Evolutionary conservation across 2,329 filamentous ascomycete species (phyloP).

Genomic region (Akanthomyces muscarius): DNA sequence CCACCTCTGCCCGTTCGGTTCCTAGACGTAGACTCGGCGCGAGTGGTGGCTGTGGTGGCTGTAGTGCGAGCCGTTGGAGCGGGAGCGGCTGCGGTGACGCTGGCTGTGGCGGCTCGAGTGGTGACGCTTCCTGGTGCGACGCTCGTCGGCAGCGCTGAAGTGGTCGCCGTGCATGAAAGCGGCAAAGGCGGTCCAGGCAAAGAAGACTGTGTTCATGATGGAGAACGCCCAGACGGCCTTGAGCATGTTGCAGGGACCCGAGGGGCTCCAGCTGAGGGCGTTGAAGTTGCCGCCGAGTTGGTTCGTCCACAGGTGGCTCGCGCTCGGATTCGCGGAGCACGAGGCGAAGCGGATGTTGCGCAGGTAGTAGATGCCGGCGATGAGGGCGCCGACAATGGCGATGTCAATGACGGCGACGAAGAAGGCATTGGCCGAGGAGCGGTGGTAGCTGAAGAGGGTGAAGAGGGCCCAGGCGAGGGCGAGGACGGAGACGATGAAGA

Average conservation of each 20-base stretch:
- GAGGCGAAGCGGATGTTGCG: slow-evolving; percentile 57
- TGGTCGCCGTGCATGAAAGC: slow-evolving; percentile 58
- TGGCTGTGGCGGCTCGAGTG: slow-evolving; percentile 39
- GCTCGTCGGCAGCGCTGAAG: slow-evolving; percentile 40
- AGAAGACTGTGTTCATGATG: slow-evolving; percentile 83
- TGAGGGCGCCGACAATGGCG: slow-evolving; percentile 59
- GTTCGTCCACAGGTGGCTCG: slow-evolving; percentile 47
- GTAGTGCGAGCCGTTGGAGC: slow-evolving; percentile 37
- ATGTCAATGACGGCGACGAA: slow-evolving; percentile 60
- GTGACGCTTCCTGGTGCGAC: slow-evolving; percentile 31
- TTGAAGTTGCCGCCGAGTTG: slow-evolving; percentile 59
- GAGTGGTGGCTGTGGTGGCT: slow-evolving; percentile 44
- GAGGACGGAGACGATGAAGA: slow-evolving; percentile 64
- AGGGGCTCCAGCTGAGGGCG: slow-evolving; percentile 50
- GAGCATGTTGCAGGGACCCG: slow-evolving; percentile 86
- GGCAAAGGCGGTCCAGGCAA: slow-evolving; percentile 70
- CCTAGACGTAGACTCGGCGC: slow-evolving; percentile 47
- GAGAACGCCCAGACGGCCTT: slow-evolving; percentile 86
- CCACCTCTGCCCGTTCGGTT: not conserved
- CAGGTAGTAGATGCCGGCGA: slow-evolving; percentile 57
- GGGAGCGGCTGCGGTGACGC: slow-evolving; percentile 36
- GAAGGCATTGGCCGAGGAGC: slow-evolving; percentile 54
- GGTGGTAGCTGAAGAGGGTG: slow-evolving; percentile 65
- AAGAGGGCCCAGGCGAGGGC: slow-evolving; percentile 60
- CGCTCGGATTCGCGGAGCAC: slow-evolving; percentile 61